phyloP scores from a whole-genome alignment of 768 basidiomycete genomes.

The Kwoniella pini region DNA sequence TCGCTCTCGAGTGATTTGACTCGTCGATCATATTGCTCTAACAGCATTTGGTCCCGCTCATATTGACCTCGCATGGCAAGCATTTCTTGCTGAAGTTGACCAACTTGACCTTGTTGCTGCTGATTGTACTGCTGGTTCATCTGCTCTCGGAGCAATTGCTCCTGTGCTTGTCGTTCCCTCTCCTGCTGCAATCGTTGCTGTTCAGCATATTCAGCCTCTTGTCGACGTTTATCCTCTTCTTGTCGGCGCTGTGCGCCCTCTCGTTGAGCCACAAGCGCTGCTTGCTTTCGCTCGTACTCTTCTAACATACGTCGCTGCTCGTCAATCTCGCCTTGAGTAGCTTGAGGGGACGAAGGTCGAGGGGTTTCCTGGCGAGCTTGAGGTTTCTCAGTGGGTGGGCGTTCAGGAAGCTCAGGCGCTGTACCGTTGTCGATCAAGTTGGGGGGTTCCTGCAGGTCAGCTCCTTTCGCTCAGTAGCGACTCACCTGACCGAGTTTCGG shows the following conservation, averaged over 20 bases:
- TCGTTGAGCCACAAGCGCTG: constrained; percentile 75
- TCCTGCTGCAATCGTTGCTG: constrained; percentile 85
- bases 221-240: constrained; percentile 71
- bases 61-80: constrained; percentile 94
- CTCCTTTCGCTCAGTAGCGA: not conserved
- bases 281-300: constrained; percentile 93
- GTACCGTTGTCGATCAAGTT: constrained; percentile 80
- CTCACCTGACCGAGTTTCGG: constrained; percentile 90
- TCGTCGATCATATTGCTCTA: constrained; percentile 95
- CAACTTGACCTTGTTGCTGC: constrained; percentile 63
- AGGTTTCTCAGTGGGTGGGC: constrained; percentile 58
- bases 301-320: constrained; percentile 94
- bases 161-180: constrained; percentile 81
- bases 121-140: constrained; percentile 71
- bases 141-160: constrained; percentile 64
- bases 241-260: constrained; percentile 82
- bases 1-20: constrained; percentile 95
- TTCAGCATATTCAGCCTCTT: constrained; percentile 85
- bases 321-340: constrained; percentile 68
- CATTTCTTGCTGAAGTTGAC: constrained; percentile 85
- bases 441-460: constrained; percentile 78
- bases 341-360: constrained; percentile 65
- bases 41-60: constrained; percentile 93
- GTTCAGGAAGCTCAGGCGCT: constrained; percentile 81
- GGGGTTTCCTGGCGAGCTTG: constrained; percentile 61